A percentile compares a stretch with the other conserved stretches of the same genome.
Conservation (phyloP, 1,284 basidiomycete genomes). For the Cerrena zonata region DNA sequence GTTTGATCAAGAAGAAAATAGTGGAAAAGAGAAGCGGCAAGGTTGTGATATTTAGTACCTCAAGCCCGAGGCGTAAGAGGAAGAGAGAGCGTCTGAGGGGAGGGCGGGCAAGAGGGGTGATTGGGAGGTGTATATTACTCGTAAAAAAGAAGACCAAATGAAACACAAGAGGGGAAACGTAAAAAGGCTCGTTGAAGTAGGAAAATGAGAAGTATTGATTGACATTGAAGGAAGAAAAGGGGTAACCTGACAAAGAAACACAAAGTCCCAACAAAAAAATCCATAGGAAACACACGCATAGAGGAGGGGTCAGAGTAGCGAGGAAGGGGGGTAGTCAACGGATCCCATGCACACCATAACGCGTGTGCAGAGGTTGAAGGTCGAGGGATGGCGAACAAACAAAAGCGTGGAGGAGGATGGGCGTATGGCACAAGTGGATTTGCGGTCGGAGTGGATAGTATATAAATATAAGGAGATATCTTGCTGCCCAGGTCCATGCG, state of each 20-base stretch:
- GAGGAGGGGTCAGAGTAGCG: slow-evolving; percentile 19
- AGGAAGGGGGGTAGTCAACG: too few relatives aligned
- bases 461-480: slow-evolving; percentile 39
- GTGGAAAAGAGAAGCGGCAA: slow-evolving; percentile 8
- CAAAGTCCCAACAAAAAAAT: slow-evolving; percentile 2
- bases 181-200: slow-evolving; percentile 6
- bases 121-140: slow-evolving; percentile 17
- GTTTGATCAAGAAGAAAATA: slow-evolving; percentile 8
- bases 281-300: slow-evolving; percentile 10
- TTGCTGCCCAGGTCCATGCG: background rate
- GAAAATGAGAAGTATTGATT: slow-evolving; percentile 13
- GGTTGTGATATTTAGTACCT: slow-evolving; percentile 16
- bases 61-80: slow-evolving; percentile 14
- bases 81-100: slow-evolving; percentile 9
- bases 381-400: background rate
- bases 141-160: slow-evolving; percentile 12
- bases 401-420: slow-evolving; percentile 3
- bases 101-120: too few relatives aligned
- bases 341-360: too few relatives aligned
- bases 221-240: slow-evolving; percentile 19
- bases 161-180: slow-evolving; percentile 8
- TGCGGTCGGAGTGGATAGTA: slow-evolving; percentile 14
- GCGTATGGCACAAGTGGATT: background rate
- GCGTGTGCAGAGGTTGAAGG: too few relatives aligned
- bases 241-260: slow-evolving; percentile 3